Evolutionary conservation across 2,329 filamentous ascomycete species (phyloP).

Genomic region (Epichloe gansuensis): DNA sequence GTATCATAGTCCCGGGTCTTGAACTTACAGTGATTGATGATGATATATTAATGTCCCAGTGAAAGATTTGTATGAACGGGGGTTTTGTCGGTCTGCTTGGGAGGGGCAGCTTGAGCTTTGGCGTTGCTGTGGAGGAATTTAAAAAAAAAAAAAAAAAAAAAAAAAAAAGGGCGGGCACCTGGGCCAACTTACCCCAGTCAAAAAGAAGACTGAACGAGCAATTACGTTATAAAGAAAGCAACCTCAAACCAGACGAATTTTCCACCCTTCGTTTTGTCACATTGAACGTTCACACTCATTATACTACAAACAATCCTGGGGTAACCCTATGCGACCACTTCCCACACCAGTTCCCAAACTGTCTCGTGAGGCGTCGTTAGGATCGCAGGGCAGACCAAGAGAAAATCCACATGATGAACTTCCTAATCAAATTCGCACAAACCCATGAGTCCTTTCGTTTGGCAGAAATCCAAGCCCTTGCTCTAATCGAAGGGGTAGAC

Average conservation of each 20-base stretch:
- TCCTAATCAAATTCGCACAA: conserved; percentile 81
- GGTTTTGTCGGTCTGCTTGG: neutral
- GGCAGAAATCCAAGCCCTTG: conserved; percentile 72
- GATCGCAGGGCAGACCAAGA: neutral
- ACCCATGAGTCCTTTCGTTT: conserved; percentile 81
- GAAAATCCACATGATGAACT: conserved; percentile 44
- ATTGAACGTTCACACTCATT: neutral
- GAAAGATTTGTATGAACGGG: neutral
- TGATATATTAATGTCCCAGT: neutral
- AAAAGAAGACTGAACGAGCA: no score
- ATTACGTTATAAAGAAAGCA: no score
- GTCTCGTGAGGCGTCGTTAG: neutral
- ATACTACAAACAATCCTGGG: neutral
- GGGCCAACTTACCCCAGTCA: no score
- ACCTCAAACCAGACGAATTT: no score
- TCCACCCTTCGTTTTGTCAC: neutral
- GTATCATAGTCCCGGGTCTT: neutral
- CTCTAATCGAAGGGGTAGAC: conserved; percentile 51
- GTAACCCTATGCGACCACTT: neutral
- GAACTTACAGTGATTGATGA: neutral
- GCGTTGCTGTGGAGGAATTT: no score
- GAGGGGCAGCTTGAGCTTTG: neutral
- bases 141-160: no score
- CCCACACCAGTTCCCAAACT: neutral
- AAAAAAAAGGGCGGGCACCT: no score